Percentiles rank a stretch among this genome's conserved stretches.
phyloP scores from a whole-genome alignment of 164 flowering plant species.

The Magnolia kwangsiensis region DNA sequence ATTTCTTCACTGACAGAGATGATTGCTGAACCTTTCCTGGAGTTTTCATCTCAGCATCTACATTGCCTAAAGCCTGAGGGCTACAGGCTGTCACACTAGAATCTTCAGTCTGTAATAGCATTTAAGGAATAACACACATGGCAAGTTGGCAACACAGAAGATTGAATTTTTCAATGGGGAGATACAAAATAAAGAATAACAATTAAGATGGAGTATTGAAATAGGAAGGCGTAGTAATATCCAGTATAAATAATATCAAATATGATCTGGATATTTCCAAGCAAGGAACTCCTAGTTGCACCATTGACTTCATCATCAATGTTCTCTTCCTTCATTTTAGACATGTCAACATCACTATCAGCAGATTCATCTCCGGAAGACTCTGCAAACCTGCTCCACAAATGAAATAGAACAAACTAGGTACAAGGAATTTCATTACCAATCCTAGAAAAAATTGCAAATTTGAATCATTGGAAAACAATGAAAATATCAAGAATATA shows the following conservation, averaged over 20 bases:
- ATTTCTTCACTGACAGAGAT: constrained; percentile 21
- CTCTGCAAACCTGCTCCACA: constrained; percentile 50
- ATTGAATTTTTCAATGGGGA: background rate
- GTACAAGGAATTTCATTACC: background rate
- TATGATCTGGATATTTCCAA: constrained; percentile 26
- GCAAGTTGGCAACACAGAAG: background rate
- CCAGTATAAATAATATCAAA: background rate
- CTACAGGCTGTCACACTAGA: constrained; percentile 9
- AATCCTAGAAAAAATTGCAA: background rate
- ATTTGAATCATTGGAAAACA: background rate
- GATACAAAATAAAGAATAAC: background rate
- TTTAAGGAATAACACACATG: constrained; percentile 23
- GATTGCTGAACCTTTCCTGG: constrained; percentile 21
- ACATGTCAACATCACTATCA: constrained; percentile 29
- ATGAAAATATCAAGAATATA: background rate
- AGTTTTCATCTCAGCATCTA: constrained; percentile 17
- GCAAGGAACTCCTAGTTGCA: constrained; percentile 1
- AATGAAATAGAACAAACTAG: background rate
- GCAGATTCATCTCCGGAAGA: constrained; percentile 49
- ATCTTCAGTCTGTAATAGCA: constrained; percentile 25
- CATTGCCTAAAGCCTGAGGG: constrained; percentile 19
- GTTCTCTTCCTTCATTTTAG: constrained; percentile 36
- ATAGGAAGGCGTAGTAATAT: background rate
- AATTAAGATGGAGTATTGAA: background rate
- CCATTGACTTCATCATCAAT: constrained; percentile 14